Evolutionary conservation across 2,329 filamentous ascomycete species (phyloP).

Genomic region (Aureobasidium sp.): DNA sequence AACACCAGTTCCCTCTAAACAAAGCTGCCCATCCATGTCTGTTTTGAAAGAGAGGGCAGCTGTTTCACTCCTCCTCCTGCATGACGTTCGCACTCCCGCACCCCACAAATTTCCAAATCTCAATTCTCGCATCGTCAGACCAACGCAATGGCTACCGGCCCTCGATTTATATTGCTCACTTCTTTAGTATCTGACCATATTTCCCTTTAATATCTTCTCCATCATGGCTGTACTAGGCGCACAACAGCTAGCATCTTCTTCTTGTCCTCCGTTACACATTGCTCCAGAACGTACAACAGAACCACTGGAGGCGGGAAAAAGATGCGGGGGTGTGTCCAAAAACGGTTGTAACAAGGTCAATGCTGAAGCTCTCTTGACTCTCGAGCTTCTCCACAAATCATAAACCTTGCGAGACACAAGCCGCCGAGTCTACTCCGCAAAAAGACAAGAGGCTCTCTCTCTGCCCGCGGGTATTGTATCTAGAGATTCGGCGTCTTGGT

Average conservation of each 20-base stretch:
- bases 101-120: not conserved
- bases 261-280: too few species aligned
- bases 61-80: constrained; percentile 5
- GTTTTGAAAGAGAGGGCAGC: not conserved
- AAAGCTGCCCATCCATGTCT: not conserved
- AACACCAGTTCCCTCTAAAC: not conserved
- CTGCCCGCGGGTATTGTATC: not conserved
- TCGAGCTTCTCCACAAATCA: not conserved
- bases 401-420: not conserved
- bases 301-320: not conserved
- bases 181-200: too few species aligned
- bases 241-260: too few species aligned
- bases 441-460: not conserved
- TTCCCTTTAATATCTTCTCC: too few species aligned
- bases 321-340: not conserved
- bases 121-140: not conserved
- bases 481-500: not conserved
- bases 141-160: not conserved
- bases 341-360: not conserved
- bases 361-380: not conserved
- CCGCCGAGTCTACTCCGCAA: not conserved
- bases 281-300: too few species aligned
- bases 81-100: not conserved
- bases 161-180: not conserved
- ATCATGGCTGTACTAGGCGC: too few species aligned